phyloP scores from a whole-genome alignment of 805 yeast species.

The Starmera dryadoides region DNA sequence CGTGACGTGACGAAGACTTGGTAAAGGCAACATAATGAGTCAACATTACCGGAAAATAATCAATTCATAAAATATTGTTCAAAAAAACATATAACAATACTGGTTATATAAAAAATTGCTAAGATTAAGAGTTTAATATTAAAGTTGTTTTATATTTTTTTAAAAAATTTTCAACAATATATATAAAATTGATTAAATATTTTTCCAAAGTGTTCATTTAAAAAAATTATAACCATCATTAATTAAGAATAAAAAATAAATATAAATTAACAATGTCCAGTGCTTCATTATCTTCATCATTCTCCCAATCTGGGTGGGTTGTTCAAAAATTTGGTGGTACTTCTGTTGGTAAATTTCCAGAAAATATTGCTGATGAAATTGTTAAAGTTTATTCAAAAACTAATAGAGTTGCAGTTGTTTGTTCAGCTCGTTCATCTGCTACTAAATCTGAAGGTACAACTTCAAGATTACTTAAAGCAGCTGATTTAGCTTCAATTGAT shows the following conservation, averaged over 20 bases:
- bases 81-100: no score
- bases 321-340: conserved; percentile 98
- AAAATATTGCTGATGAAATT: conserved; percentile 76
- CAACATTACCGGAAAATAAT: no score
- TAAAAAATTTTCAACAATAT: no score
- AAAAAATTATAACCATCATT: no score
- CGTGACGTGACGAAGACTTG: no score
- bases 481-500: conserved; percentile 65
- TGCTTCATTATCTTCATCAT: conserved; percentile 10
- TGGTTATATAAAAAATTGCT: no score
- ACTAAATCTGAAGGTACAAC: conserved; percentile 96
- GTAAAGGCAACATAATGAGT: no score
- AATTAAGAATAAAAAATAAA: not conserved
- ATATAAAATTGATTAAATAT: no score
- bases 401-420: conserved; percentile 83
- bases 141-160: no score
- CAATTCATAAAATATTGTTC: no score
- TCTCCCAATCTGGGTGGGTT: conserved; percentile 42
- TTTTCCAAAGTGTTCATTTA: no score
- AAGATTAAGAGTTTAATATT: no score
- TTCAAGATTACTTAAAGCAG: conserved; percentile 74
- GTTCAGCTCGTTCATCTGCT: conserved; percentile 89
- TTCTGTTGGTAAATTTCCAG: conserved; percentile 91
- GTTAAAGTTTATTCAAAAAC: conserved; percentile 56
- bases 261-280: conserved; percentile 1